These are phyloP conservation scores for Boletus pseudo-olivaceus DNA, from an alignment of 768 basidiomycete genomes.

Conservation along the genomic window DNA sequence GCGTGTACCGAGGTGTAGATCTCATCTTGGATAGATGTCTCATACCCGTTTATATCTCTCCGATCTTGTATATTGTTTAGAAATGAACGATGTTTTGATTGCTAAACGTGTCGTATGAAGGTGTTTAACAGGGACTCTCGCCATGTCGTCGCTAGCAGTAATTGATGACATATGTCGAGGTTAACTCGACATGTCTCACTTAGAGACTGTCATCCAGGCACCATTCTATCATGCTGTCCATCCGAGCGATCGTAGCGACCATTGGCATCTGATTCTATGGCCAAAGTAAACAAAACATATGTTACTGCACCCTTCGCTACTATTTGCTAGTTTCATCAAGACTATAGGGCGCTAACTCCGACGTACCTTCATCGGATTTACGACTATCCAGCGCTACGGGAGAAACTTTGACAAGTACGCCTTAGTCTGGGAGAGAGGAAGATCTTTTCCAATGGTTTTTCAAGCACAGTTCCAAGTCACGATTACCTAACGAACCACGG, in stretches of 20 bases:
- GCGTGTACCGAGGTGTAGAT: not conserved
- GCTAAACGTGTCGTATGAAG: not conserved
- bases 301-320: no score
- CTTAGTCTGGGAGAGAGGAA: not conserved
- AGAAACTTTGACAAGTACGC: not conserved
- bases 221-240: no score
- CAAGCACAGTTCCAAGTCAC: not conserved
- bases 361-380: not conserved
- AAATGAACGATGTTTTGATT: conserved; percentile 5
- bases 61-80: not conserved
- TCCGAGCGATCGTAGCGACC: not conserved
- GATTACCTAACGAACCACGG: no score
- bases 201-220: no score
- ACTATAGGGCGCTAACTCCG: not conserved
- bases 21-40: not conserved
- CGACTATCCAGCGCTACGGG: no score
- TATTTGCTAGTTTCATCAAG: no score
- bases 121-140: no score
- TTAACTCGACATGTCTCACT: not conserved
- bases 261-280: no score
- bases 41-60: not conserved
- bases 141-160: not conserved
- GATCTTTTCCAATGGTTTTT: not conserved
- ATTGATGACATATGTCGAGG: not conserved
- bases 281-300: no score